A percentile compares a stretch with the other conserved stretches of the same genome.
These are phyloP conservation scores for Acanthamoeba triangularis DNA, from an alignment of 208 protist genomes.

Conservation along the genomic window DNA sequence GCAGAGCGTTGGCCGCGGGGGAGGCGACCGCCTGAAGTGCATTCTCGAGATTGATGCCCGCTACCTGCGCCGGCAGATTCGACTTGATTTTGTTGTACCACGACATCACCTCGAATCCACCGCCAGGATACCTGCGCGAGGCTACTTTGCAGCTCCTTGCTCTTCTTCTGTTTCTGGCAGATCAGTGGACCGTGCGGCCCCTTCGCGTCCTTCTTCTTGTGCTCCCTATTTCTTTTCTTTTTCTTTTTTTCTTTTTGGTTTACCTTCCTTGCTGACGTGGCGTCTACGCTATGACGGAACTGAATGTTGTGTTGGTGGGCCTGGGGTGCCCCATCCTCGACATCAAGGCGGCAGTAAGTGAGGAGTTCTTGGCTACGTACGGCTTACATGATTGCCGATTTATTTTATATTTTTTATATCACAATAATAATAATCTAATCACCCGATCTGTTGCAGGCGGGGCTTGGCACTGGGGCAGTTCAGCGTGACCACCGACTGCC, in stretches of 20 bases:
- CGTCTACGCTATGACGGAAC: too few relatives aligned
- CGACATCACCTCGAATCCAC: neutral
- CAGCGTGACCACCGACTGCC: neutral
- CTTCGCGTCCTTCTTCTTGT: too few relatives aligned
- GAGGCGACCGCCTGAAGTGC: conserved; percentile 1
- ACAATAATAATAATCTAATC: neutral
- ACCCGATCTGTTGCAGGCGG: neutral
- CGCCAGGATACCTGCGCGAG: too few relatives aligned
- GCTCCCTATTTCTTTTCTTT: neutral
- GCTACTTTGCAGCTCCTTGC: neutral
- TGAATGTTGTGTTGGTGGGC: too few relatives aligned
- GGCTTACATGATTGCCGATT: neutral
- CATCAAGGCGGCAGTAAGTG: conserved; percentile 9
- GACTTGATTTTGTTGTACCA: conserved; percentile 68
- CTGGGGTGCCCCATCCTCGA: conserved; percentile 52
- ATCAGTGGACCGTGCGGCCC: too few relatives aligned
- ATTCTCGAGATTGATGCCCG: neutral
- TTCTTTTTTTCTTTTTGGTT: neutral
- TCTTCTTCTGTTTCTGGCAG: too few relatives aligned
- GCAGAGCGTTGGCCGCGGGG: neutral
- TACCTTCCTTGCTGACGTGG: neutral
- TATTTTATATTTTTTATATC: too few relatives aligned
- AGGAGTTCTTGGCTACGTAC: neutral
- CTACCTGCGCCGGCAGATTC: neutral
- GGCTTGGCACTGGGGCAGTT: neutral